Evolutionary conservation across 805 yeast species (phyloP).

Genomic region (Ogataea pini): DNA sequence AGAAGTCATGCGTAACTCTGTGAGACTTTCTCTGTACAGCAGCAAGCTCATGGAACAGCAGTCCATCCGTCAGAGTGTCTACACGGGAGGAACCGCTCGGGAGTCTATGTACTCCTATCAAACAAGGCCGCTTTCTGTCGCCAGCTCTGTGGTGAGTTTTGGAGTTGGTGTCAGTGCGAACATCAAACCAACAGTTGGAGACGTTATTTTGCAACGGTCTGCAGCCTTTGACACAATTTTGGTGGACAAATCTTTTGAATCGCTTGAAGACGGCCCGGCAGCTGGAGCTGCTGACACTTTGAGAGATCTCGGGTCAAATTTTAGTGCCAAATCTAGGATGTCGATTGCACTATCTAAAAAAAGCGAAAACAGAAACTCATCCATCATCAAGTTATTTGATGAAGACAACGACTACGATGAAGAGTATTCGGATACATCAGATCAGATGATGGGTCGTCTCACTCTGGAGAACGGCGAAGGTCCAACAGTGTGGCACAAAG

Average conservation of each 20-base stretch:
- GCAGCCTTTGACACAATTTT: constrained; percentile 51
- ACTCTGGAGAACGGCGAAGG: constrained; percentile 47
- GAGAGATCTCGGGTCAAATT: constrained; percentile 4
- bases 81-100: constrained; percentile 9
- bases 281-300: constrained; percentile 7
- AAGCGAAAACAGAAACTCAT: constrained; percentile 31
- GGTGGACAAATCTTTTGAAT: constrained; percentile 24
- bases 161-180: constrained; percentile 32
- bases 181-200: constrained; percentile 58
- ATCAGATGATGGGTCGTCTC: constrained; percentile 40
- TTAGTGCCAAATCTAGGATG: constrained; percentile 18
- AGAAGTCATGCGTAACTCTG: constrained; percentile 81
- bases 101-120: constrained; percentile 29
- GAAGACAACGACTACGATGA: constrained; percentile 41
- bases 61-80: constrained; percentile 9
- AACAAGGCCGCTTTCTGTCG: constrained; percentile 28
- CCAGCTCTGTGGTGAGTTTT: constrained; percentile 30
- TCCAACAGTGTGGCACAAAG: constrained; percentile 87
- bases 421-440: constrained; percentile 35
- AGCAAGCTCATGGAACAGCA: constrained; percentile 22
- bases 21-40: constrained; percentile 63
- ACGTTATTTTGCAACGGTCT: constrained; percentile 56
- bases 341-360: constrained; percentile 23
- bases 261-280: constrained; percentile 5
- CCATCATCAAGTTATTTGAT: constrained; percentile 48